phyloP scores from a whole-genome alignment of 2,329 filamentous ascomycete genomes.

The Ophiosphaerella narmari region DNA sequence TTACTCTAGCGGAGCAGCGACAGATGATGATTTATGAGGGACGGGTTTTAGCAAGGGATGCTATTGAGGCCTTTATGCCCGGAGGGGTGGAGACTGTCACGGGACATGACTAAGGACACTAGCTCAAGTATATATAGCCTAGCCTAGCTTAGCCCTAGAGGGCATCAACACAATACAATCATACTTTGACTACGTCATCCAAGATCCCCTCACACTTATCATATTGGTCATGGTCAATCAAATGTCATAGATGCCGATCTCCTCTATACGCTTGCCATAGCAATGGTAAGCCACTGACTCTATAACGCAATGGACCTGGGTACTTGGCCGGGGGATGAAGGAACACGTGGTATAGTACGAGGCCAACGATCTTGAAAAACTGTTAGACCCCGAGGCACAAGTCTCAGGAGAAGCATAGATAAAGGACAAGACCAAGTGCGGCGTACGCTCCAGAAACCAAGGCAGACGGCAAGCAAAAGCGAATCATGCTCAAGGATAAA shows the following conservation, averaged over 20 bases:
- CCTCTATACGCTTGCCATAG: constrained; percentile 32
- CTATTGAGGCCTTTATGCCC: too few species aligned
- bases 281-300: constrained; percentile 30
- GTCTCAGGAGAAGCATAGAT: constrained; percentile 1
- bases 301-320: constrained; percentile 31
- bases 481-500: neutral
- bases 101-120: too few species aligned
- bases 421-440: constrained; percentile 1
- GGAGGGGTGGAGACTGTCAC: too few species aligned
- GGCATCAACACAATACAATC: too few species aligned
- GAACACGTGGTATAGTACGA: constrained; percentile 27
- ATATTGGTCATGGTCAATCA: constrained; percentile 32
- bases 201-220: too few species aligned
- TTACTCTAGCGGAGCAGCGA: too few species aligned
- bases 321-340: constrained; percentile 33
- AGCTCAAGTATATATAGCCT: too few species aligned
- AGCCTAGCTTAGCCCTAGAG: too few species aligned
- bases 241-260: constrained; percentile 30
- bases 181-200: neutral
- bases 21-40: too few species aligned
- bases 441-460: neutral
- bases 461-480: neutral
- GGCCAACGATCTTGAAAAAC: constrained; percentile 5
- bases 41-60: too few species aligned
- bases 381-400: too few species aligned